Percentiles rank a stretch among this genome's conserved stretches.
Evolutionary conservation across 306 rosid genomes (phyloP).

Genomic region (Luffa aegyptiaca): DNA sequence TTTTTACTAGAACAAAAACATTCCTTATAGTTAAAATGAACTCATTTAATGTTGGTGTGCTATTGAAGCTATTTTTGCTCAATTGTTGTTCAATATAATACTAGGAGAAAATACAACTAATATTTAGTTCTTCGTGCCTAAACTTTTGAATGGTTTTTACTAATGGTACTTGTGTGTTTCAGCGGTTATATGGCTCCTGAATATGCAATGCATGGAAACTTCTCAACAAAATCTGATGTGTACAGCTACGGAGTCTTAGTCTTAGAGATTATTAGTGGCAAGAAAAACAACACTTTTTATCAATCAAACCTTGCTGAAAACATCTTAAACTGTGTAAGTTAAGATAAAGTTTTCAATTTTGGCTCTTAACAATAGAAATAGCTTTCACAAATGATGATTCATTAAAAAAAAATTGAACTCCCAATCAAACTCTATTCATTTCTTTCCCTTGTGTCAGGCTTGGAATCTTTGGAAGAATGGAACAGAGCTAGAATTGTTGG

Average conservation of each 20-base stretch:
- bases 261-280: conserved; percentile 16
- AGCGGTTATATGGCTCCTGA: conserved; percentile 19
- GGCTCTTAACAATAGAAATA: neutral
- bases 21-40: neutral
- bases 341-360: neutral
- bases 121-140: neutral
- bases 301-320: neutral
- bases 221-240: conserved; percentile 9
- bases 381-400: neutral
- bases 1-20: neutral
- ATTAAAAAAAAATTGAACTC: too few relatives aligned
- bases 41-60: neutral
- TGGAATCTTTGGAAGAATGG: conserved; percentile 25
- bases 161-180: neutral
- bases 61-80: too few relatives aligned
- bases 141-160: neutral
- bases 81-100: too few relatives aligned
- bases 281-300: conserved; percentile 10
- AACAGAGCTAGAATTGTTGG: conserved; percentile 4
- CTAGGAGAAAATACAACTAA: too few relatives aligned
- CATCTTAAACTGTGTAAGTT: conserved; percentile 11
- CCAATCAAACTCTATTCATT: too few relatives aligned
- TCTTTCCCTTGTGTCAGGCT: neutral
- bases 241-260: conserved; percentile 19
- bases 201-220: conserved; percentile 10